phyloP scores from a whole-genome alignment of 495 filamentous ascomycete species.

The Hypoxylon lienhwacheense region DNA sequence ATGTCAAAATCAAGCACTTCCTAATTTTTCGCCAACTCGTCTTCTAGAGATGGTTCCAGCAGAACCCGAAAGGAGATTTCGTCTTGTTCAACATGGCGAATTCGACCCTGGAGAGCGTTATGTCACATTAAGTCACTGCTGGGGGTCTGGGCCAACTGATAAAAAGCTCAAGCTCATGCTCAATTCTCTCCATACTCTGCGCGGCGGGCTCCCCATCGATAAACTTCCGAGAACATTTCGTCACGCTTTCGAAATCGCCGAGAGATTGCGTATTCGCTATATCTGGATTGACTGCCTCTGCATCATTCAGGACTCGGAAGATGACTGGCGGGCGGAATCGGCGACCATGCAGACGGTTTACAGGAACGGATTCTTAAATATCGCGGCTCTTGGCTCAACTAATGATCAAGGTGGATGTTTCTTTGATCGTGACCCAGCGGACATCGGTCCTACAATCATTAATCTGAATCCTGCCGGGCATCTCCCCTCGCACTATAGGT shows the following conservation, averaged over 20 bases:
- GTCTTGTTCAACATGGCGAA: conserved; percentile 19
- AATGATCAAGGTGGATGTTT: conserved; percentile 20
- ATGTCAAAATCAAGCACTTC: conserved; percentile 8
- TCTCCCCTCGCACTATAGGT: background rate
- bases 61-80: conserved; percentile 10
- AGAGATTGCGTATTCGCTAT: conserved; percentile 19
- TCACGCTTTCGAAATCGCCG: conserved; percentile 19
- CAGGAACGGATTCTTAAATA: conserved; percentile 12
- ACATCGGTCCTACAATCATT: conserved; percentile 8
- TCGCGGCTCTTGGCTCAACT: conserved; percentile 20
- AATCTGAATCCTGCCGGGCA: conserved; percentile 4
- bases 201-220: background rate
- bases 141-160: conserved; percentile 1
- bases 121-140: conserved; percentile 28
- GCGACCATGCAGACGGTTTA: conserved; percentile 24
- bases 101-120: conserved; percentile 25
- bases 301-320: conserved; percentile 24
- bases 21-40: conserved; percentile 18
- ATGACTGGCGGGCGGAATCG: conserved; percentile 26
- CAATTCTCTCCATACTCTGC: background rate
- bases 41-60: conserved; percentile 10
- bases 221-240: conserved; percentile 21
- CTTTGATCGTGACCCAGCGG: conserved; percentile 15
- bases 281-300: conserved; percentile 31
- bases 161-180: conserved; percentile 16